phyloP scores from a whole-genome alignment of 2,329 filamentous ascomycete genomes.

The Diplodia mutila region DNA sequence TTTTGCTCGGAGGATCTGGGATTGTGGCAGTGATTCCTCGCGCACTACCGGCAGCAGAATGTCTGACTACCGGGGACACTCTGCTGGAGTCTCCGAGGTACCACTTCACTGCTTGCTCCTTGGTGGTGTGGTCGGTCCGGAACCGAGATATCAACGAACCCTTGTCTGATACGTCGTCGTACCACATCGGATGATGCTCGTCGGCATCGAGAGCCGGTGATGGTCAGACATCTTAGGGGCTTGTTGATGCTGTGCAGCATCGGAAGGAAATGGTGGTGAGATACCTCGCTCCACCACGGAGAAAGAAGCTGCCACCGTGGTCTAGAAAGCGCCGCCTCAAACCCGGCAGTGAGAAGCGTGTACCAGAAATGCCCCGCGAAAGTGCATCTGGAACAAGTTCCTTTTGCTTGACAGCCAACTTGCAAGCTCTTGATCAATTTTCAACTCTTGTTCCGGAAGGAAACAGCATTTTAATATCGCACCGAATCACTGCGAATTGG shows the following conservation, averaged over 20 bases:
- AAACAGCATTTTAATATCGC: no score
- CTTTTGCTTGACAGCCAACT: no score
- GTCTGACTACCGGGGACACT: no score
- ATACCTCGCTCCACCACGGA: background rate
- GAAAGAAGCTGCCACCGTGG: background rate
- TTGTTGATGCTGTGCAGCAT: background rate
- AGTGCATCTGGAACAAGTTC: no score
- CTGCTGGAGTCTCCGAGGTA: no score
- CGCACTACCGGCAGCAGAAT: background rate
- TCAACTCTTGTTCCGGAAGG: no score
- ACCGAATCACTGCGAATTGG: no score
- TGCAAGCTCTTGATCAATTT: no score
- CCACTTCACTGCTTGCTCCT: background rate
- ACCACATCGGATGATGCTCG: background rate
- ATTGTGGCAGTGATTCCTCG: background rate
- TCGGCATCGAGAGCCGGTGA: background rate
- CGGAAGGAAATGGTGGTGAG: background rate
- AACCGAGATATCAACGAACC: background rate
- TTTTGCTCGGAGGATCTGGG: background rate
- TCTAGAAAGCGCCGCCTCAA: background rate
- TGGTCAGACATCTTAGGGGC: background rate
- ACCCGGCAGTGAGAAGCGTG: background rate
- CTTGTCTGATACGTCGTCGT: background rate
- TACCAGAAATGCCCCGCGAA: no score
- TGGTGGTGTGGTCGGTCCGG: background rate